A percentile compares a stretch with the other conserved stretches of the same genome.
Evolutionary conservation across 352 stramenopile genomes (phyloP).

Genomic region (Phytopythium aichiense): DNA sequence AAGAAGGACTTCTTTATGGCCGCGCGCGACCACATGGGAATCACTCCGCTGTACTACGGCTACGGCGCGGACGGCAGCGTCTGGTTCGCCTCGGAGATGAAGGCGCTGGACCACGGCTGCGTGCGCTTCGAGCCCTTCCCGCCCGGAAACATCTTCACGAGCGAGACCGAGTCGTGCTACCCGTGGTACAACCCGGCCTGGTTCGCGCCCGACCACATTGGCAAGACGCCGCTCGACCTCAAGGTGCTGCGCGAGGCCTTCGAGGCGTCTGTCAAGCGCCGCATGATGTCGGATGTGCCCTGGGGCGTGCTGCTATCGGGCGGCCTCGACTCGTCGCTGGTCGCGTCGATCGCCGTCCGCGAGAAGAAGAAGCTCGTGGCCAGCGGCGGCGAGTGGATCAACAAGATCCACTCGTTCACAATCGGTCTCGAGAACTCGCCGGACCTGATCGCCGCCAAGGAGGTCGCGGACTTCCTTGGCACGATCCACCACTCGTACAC

Average conservation of each 20-base stretch:
- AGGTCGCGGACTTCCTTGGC: slow-evolving; percentile 96
- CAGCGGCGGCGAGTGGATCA: slow-evolving; percentile 82
- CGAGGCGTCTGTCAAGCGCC: slow-evolving; percentile 91
- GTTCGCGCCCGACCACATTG: slow-evolving; percentile 77
- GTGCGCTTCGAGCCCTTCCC: slow-evolving; percentile 88
- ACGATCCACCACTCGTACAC: slow-evolving; percentile 99
- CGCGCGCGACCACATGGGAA: slow-evolving; percentile 97
- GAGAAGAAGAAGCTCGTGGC: slow-evolving; percentile 88
- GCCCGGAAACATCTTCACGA: slow-evolving; percentile 88
- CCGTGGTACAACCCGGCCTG: slow-evolving; percentile 96
- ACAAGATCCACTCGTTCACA: slow-evolving; percentile 98
- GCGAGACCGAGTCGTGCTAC: slow-evolving; percentile 86
- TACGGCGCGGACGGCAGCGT: slow-evolving; percentile 96
- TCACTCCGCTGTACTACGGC: slow-evolving; percentile 98
- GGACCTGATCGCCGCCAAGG: slow-evolving; percentile 95
- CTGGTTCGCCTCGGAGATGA: slow-evolving; percentile 98
- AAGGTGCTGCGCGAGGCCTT: slow-evolving; percentile 87
- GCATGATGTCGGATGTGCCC: slow-evolving; percentile 99
- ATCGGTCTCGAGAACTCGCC: slow-evolving; percentile 96
- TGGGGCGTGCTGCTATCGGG: slow-evolving; percentile 98
- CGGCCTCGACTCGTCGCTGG: slow-evolving; percentile 97
- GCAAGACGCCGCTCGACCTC: slow-evolving; percentile 61
- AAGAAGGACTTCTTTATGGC: slow-evolving; percentile 93
- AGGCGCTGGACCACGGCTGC: slow-evolving; percentile 89
- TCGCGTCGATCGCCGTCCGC: slow-evolving; percentile 94